A percentile compares a stretch with the other conserved stretches of the same genome.
Conservation (phyloP, 805 yeast species). For the Barnettozyma pratensis region DNA sequence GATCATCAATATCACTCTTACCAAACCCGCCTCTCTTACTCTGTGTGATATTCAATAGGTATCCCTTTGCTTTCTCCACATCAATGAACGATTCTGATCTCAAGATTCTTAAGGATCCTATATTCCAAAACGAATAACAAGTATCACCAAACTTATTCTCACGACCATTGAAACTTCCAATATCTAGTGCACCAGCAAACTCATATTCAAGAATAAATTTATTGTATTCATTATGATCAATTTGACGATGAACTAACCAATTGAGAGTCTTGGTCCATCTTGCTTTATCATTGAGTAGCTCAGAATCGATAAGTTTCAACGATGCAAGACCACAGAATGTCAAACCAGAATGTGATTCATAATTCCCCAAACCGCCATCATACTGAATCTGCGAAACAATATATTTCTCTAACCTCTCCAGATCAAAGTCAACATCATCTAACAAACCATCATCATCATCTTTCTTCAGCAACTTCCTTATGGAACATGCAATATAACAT, state of each 20-base stretch:
- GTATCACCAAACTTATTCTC: slow-evolving; percentile 82
- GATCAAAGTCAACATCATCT: slow-evolving; percentile 31
- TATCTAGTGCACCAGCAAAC: slow-evolving; percentile 41
- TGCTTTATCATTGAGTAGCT: slow-evolving; percentile 14
- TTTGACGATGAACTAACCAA: slow-evolving; percentile 67
- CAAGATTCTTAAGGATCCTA: slow-evolving; percentile 43
- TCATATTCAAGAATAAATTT: slow-evolving; percentile 24
- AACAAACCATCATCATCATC: background rate
- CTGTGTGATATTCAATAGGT: slow-evolving; percentile 53
- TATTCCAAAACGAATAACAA: slow-evolving; percentile 83
- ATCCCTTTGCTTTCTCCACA: slow-evolving; percentile 31
- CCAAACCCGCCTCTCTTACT: slow-evolving; percentile 75
- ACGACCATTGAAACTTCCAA: slow-evolving; percentile 84
- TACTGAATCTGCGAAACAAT: slow-evolving; percentile 32
- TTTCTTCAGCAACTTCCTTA: slow-evolving; percentile 41
- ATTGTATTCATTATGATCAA: slow-evolving; percentile 31
- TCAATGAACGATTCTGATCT: slow-evolving; percentile 30
- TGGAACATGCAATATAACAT: slow-evolving; percentile 67
- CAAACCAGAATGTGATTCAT: slow-evolving; percentile 82
- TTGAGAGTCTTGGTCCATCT: slow-evolving; percentile 38
- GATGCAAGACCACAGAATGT: slow-evolving; percentile 79
- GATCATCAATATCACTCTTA: slow-evolving; percentile 56
- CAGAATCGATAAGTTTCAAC: slow-evolving; percentile 36
- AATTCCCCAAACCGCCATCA: slow-evolving; percentile 70
- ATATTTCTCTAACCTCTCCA: slow-evolving; percentile 33